phyloP scores from a whole-genome alignment of 148 eudicot species.

The Rhododendron griersonianum region DNA sequence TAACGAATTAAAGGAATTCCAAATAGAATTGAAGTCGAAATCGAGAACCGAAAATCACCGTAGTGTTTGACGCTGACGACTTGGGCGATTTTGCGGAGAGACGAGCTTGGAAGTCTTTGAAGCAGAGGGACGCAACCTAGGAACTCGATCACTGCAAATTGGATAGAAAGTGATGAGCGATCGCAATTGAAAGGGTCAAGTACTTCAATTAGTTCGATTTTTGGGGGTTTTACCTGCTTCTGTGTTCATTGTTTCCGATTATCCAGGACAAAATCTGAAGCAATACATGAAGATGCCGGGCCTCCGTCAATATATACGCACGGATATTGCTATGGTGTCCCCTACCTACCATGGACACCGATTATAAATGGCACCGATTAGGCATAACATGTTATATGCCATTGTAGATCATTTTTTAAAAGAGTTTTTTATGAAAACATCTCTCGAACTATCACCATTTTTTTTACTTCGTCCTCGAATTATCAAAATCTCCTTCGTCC shows the following conservation, averaged over 20 bases:
- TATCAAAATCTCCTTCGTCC: too few relatives aligned
- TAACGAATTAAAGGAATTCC: not conserved
- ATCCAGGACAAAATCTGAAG: not conserved
- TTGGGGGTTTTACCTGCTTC: not conserved
- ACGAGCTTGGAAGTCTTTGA: constrained; percentile 70
- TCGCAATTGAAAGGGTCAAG: not conserved
- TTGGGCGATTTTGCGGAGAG: constrained; percentile 59
- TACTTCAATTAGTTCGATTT: not conserved
- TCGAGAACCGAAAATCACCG: constrained; percentile 25
- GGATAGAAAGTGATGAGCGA: not conserved
- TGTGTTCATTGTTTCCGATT: not conserved
- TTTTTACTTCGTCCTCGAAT: too few relatives aligned
- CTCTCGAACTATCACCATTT: too few relatives aligned
- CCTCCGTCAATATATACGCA: not conserved
- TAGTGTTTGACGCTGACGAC: constrained; percentile 41
- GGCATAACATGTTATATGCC: too few relatives aligned
- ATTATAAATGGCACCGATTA: too few relatives aligned
- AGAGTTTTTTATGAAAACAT: too few relatives aligned
- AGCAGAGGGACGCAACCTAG: constrained; percentile 70
- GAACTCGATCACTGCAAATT: constrained; percentile 66
- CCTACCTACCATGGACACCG: too few relatives aligned
- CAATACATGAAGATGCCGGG: not conserved
- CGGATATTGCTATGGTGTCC: not conserved
- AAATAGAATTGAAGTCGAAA: not conserved
- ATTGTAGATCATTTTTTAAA: too few relatives aligned